Evolutionary conservation across 1,284 basidiomycete genomes (phyloP).

Genomic region (Ganoderma lingzhi): DNA sequence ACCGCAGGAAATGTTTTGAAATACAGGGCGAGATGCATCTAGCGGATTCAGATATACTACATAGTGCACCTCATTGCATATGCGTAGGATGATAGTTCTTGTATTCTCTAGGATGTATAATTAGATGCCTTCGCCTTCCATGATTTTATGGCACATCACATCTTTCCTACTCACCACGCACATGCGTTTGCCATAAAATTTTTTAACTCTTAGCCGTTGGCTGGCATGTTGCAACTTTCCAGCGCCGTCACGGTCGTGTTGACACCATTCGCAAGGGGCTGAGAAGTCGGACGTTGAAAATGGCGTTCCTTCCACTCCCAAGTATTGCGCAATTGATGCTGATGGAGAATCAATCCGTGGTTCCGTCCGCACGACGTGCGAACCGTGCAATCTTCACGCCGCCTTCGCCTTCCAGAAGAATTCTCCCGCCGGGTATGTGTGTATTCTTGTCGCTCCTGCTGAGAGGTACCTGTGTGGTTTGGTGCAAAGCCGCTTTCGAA

Average conservation of each 20-base stretch:
- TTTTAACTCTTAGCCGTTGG: not conserved
- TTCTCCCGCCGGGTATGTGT: not conserved
- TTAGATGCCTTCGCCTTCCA: not conserved
- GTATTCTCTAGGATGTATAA: not conserved
- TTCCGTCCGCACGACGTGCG: not conserved
- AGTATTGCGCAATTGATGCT: not conserved
- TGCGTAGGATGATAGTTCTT: too few relatives aligned
- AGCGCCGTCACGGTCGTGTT: not conserved
- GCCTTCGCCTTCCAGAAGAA: not conserved
- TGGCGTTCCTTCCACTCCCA: not conserved
- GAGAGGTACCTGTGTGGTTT: not conserved
- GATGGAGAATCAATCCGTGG: not conserved
- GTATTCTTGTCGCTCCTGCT: not conserved
- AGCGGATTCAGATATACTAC: too few relatives aligned
- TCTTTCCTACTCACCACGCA: too few relatives aligned
- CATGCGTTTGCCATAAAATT: too few relatives aligned
- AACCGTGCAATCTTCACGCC: not conserved
- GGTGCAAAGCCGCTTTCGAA: not conserved
- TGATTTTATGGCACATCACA: not conserved
- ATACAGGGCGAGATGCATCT: too few relatives aligned
- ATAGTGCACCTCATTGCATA: too few relatives aligned
- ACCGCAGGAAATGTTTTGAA: not conserved
- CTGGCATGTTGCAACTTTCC: not conserved
- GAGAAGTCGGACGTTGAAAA: not conserved
- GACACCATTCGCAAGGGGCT: not conserved